phyloP scores from a whole-genome alignment of 2,329 filamentous ascomycete genomes.

The Pseudomassariella vexata region DNA sequence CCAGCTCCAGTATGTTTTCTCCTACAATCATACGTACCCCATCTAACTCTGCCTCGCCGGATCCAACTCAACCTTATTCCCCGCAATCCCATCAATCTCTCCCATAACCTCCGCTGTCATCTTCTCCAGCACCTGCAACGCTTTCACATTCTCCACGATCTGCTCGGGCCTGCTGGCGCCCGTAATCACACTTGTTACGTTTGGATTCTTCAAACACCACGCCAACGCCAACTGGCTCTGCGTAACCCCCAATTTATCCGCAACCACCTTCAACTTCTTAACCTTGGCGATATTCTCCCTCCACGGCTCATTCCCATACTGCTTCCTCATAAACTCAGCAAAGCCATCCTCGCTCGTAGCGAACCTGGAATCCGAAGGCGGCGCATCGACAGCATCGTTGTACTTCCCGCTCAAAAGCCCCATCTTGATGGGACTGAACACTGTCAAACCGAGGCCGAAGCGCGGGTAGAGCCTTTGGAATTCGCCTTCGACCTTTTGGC shows the following conservation, averaged over 20 bases:
- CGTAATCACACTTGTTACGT: slow-evolving; percentile 56
- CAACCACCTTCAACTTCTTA: slow-evolving; percentile 54
- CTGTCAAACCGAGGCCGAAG: slow-evolving; percentile 55
- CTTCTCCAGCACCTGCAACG: slow-evolving; percentile 46
- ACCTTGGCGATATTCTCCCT: slow-evolving; percentile 53
- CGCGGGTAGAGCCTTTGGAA: slow-evolving; percentile 56
- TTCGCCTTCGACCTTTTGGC: slow-evolving; percentile 59
- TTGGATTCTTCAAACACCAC: slow-evolving; percentile 58
- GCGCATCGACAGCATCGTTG: slow-evolving; percentile 58
- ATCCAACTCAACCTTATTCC: slow-evolving; percentile 39
- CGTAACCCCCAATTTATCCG: slow-evolving; percentile 57
- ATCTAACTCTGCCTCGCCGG: slow-evolving; percentile 7
- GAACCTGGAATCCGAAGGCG: slow-evolving; percentile 21
- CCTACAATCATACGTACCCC: too few species aligned
- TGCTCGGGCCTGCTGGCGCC: slow-evolving; percentile 53
- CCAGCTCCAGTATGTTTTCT: too few species aligned
- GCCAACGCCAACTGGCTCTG: slow-evolving; percentile 51
- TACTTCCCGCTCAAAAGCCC: slow-evolving; percentile 65
- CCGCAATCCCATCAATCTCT: slow-evolving; percentile 53
- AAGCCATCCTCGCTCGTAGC: slow-evolving; percentile 38
- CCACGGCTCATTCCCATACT: slow-evolving; percentile 47
- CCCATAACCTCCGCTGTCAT: slow-evolving; percentile 53
- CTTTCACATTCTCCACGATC: slow-evolving; percentile 53
- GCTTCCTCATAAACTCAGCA: slow-evolving; percentile 48
- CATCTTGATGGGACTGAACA: slow-evolving; percentile 54